Conservation (phyloP, 139 green algal species). For the Chlamydomonas sp. region DNA sequence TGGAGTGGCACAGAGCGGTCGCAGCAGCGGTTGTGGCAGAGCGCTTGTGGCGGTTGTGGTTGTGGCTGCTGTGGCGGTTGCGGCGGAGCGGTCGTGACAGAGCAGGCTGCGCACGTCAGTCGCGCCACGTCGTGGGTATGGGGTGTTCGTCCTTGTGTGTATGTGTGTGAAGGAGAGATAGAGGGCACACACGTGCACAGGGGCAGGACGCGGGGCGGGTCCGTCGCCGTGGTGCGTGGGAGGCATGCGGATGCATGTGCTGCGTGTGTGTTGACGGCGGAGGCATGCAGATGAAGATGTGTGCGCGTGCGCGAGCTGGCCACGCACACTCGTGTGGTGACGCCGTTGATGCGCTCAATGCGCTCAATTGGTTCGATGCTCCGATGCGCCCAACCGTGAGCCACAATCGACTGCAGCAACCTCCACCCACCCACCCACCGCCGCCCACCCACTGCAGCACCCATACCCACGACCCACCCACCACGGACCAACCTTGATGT, state of each 20-base stretch:
- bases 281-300: background rate
- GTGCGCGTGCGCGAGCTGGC: too few species aligned
- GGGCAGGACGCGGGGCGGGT: too few species aligned
- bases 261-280: background rate
- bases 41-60: background rate
- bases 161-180: too few species aligned
- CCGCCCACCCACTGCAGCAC: constrained; percentile 63
- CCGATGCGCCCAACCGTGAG: background rate
- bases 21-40: background rate
- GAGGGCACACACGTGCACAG: too few species aligned
- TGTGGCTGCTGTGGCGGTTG: too few species aligned
- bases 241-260: too few species aligned
- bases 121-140: too few species aligned
- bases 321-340: too few species aligned
- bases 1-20: background rate
- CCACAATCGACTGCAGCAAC: constrained; percentile 64
- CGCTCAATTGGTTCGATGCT: constrained; percentile 17
- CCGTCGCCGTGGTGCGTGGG: too few species aligned
- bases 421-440: constrained; percentile 36
- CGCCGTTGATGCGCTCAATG: background rate
- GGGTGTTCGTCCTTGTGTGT: too few species aligned
- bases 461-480: constrained; percentile 21
- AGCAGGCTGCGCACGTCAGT: too few species aligned
- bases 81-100: background rate
- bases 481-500: constrained; percentile 74